phyloP scores from a whole-genome alignment of 2,329 filamentous ascomycete species.

The Volutella citrinella region DNA sequence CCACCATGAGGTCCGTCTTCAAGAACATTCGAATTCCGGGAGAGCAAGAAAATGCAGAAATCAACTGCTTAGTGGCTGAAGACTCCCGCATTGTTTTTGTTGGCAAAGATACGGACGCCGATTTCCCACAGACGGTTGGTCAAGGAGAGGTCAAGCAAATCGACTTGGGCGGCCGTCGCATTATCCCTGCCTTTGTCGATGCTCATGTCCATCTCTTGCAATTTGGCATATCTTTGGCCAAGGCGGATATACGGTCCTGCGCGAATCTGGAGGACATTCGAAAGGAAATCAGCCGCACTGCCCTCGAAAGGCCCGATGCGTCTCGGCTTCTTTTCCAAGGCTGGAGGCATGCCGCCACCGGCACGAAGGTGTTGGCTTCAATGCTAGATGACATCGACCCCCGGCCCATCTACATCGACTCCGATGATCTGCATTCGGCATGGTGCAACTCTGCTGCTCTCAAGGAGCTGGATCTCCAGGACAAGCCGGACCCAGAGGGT shows the following conservation, averaged over 20 bases:
- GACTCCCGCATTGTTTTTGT: too few species aligned
- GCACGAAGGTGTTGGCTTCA: conserved; percentile 32
- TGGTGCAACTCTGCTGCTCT: conserved; percentile 49
- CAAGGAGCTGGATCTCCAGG: conserved; percentile 40
- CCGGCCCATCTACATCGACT: conserved; percentile 48
- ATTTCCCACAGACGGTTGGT: neutral
- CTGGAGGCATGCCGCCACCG: conserved; percentile 43
- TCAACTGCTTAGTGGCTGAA: too few species aligned
- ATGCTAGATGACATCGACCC: conserved; percentile 44
- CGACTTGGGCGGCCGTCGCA: conserved; percentile 25
- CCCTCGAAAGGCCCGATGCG: conserved; percentile 36
- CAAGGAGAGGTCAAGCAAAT: conserved; percentile 14
- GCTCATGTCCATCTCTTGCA: conserved; percentile 47
- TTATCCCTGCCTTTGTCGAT: conserved; percentile 47
- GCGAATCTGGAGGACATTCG: conserved; percentile 41
- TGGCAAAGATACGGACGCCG: too few species aligned
- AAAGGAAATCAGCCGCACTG: conserved; percentile 35
- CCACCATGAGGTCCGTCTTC: too few species aligned
- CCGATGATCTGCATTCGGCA: conserved; percentile 47
- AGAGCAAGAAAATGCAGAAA: too few species aligned
- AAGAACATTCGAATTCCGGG: too few species aligned
- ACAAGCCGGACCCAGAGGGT: conserved; percentile 40
- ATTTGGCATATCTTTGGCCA: conserved; percentile 43
- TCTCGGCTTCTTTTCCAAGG: conserved; percentile 43
- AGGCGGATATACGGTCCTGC: conserved; percentile 39